phyloP scores from a whole-genome alignment of 108 stramenopile genomes.

The Fistulifera solaris region DNA sequence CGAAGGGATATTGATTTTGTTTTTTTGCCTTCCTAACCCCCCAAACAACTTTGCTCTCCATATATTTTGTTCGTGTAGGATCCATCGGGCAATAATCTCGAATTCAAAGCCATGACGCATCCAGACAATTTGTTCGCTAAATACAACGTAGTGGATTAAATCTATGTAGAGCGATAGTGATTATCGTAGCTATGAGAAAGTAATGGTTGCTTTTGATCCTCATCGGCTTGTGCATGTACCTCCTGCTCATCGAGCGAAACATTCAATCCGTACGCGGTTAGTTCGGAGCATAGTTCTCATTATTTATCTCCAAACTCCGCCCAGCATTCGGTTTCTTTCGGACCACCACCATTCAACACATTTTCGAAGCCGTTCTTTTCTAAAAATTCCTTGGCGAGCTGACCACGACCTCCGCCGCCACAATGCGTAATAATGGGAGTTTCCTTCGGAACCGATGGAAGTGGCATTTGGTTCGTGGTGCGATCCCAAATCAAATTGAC shows the following conservation, averaged over 20 bases:
- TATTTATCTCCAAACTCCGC: slow-evolving; percentile 69
- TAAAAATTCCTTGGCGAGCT: slow-evolving; percentile 79
- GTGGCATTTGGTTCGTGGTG: slow-evolving; percentile 48
- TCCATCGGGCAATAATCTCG: slow-evolving; percentile 92
- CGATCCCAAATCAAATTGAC: slow-evolving; percentile 62
- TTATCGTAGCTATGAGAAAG: too few species aligned
- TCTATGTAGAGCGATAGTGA: too few species aligned
- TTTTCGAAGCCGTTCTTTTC: slow-evolving; percentile 68
- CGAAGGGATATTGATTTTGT: too few species aligned
- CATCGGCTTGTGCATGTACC: too few species aligned
- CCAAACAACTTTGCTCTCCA: too few species aligned
- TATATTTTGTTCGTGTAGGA: too few species aligned
- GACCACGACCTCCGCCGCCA: slow-evolving; percentile 80
- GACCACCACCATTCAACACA: slow-evolving; percentile 85
- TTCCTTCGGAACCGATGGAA: slow-evolving; percentile 33
- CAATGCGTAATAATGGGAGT: slow-evolving; percentile 87
- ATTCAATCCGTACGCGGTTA: too few species aligned
- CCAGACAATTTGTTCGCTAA: slow-evolving; percentile 93
- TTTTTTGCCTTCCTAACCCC: too few species aligned
- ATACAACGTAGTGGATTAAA: slow-evolving; percentile 72
- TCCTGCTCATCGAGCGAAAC: too few species aligned
- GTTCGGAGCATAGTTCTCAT: background rate
- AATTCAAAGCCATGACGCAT: slow-evolving; percentile 97
- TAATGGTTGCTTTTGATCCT: too few species aligned
- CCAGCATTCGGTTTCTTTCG: slow-evolving; percentile 82